A percentile compares a stretch with the other conserved stretches of the same genome.
Evolutionary conservation across 2,329 filamentous ascomycete genomes (phyloP).

Genomic region (Exophiala alcalophila): DNA sequence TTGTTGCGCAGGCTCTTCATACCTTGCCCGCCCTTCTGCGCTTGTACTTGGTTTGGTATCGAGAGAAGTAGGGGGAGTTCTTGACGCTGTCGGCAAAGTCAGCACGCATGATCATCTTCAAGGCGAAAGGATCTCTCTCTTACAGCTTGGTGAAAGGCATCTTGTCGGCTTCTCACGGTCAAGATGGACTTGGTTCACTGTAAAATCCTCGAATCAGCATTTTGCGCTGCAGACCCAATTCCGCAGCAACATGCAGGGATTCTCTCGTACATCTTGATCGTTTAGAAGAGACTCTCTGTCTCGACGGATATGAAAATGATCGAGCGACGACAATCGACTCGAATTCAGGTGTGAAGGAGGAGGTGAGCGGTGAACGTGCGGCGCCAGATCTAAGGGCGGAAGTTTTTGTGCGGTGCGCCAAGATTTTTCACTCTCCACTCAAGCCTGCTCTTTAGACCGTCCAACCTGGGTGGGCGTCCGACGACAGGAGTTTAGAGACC

Average conservation of each 20-base stretch:
- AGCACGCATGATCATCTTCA: conserved; percentile 4
- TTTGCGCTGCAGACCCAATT: conserved; percentile 91
- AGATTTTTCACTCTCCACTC: conserved; percentile 1
- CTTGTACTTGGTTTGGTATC: conserved; percentile 99
- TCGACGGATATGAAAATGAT: no score
- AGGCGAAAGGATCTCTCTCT: background rate
- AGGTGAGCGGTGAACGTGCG: no score
- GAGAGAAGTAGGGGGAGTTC: conserved; percentile 96
- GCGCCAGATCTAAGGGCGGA: no score
- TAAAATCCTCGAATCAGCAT: conserved; percentile 89
- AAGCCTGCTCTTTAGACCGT: conserved; percentile 3
- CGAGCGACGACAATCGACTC: no score
- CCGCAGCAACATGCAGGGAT: conserved; percentile 99
- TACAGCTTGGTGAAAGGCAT: conserved; percentile 75
- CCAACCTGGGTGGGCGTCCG: background rate
- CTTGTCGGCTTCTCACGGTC: conserved; percentile 17
- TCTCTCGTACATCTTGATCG: conserved; percentile 43
- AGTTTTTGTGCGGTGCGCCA: conserved; percentile 3
- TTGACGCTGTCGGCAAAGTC: conserved; percentile 57
- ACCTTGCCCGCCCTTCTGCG: conserved; percentile 78
- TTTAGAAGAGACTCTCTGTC: conserved; percentile 34
- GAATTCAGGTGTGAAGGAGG: no score
- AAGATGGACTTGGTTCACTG: conserved; percentile 28
- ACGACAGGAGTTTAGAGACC: background rate
- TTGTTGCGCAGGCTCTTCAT: no score